phyloP scores from a whole-genome alignment of 371 early-diverging fungal genomes.

The Zychaea mexicana region DNA sequence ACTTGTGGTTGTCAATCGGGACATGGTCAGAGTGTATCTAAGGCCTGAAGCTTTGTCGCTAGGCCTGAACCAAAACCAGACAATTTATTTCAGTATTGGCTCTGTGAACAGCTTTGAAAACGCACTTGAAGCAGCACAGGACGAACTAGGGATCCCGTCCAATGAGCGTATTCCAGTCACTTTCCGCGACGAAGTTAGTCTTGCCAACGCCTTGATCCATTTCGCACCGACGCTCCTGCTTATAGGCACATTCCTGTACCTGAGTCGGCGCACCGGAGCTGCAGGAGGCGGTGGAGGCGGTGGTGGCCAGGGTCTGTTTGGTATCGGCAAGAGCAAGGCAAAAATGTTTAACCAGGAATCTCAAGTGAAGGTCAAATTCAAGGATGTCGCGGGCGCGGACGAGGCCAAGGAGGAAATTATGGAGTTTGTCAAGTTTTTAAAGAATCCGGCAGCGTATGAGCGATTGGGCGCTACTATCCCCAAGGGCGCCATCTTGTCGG shows the following conservation, averaged over 20 bases:
- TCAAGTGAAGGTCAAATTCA: constrained; percentile 93
- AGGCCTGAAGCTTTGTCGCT: constrained; percentile 67
- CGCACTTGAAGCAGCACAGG: constrained; percentile 87
- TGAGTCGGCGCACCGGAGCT: constrained; percentile 63
- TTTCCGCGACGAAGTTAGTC: constrained; percentile 78
- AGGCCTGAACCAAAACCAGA: constrained; percentile 34
- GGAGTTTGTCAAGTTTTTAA: constrained; percentile 99
- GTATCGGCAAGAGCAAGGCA: constrained; percentile 95
- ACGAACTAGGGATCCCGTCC: constrained; percentile 87
- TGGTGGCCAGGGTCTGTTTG: constrained; percentile 85
- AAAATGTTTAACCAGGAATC: constrained; percentile 97
- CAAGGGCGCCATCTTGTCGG: constrained; percentile 96
- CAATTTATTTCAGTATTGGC: constrained; percentile 87
- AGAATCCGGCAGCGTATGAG: constrained; percentile 96
- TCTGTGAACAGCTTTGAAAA: constrained; percentile 94
- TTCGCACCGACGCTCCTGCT: constrained; percentile 92
- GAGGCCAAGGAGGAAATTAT: constrained; percentile 99
- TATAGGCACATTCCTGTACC: constrained; percentile 84
- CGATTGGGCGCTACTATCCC: constrained; percentile 99
- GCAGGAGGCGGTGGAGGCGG: constrained; percentile 54
- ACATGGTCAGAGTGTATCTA: constrained; percentile 78
- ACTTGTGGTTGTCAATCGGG: constrained; percentile 85
- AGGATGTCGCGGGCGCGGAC: constrained; percentile 99
- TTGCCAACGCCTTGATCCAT: constrained; percentile 73
- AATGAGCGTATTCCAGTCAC: constrained; percentile 89